Evolutionary conservation across 331 rosid species (phyloP).

Genomic region (Acacia concinna): DNA sequence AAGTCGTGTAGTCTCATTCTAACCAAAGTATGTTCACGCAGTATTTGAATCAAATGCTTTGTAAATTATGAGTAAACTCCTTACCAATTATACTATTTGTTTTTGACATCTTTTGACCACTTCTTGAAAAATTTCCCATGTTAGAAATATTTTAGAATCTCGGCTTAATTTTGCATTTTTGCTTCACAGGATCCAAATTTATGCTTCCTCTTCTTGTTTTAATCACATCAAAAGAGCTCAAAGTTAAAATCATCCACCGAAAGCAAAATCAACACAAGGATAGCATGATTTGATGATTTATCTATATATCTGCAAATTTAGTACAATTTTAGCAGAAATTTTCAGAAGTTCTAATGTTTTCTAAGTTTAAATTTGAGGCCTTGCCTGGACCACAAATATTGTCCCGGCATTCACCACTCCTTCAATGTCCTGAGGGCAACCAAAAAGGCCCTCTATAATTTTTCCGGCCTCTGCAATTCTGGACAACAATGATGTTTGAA

Average conservation of each 20-base stretch:
- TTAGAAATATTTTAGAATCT: no score
- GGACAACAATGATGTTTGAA: constrained; percentile 32
- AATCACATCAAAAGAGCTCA: neutral
- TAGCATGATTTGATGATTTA: neutral
- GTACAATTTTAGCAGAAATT: neutral
- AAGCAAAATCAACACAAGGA: neutral
- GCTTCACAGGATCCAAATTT: neutral
- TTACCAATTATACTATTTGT: no score
- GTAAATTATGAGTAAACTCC: no score
- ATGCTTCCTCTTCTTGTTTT: neutral
- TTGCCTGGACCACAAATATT: constrained; percentile 37
- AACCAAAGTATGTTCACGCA: no score
- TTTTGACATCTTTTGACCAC: no score
- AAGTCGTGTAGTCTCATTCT: no score
- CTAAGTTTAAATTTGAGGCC: constrained; percentile 33
- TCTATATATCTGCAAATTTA: neutral
- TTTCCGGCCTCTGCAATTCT: constrained; percentile 42
- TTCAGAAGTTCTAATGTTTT: neutral
- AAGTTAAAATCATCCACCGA: neutral
- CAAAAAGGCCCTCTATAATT: constrained; percentile 33
- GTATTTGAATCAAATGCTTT: no score
- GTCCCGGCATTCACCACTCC: constrained; percentile 44
- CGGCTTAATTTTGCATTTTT: no score
- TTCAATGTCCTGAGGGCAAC: constrained; percentile 49
- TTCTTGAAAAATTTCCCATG: no score